phyloP scores from a whole-genome alignment of 441 rosid species.

The Aleurites moluccanus region DNA sequence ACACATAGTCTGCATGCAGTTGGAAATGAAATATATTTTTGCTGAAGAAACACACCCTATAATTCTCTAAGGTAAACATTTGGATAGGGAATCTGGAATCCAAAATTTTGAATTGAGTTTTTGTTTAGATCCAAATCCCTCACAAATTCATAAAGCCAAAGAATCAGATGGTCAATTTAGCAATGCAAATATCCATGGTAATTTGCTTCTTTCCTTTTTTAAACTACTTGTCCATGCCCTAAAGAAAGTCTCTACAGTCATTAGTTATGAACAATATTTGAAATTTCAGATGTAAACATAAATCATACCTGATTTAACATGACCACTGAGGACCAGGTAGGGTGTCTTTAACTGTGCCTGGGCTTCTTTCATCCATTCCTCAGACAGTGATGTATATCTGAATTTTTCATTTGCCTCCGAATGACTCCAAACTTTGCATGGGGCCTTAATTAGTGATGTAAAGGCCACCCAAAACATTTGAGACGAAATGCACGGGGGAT shows the following conservation, averaged over 20 bases:
- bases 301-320: slow-evolving; percentile 81
- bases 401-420: slow-evolving; percentile 94
- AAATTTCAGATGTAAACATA: neutral
- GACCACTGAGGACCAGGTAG: slow-evolving; percentile 96
- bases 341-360: slow-evolving; percentile 89
- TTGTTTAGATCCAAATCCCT: neutral
- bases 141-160: neutral
- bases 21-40: too few relatives aligned
- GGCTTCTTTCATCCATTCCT: slow-evolving; percentile 94
- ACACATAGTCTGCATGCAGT: too few relatives aligned
- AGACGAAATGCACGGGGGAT: too few relatives aligned
- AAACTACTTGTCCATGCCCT: neutral
- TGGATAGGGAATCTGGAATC: neutral
- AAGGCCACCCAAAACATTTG: too few relatives aligned
- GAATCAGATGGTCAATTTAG: neutral
- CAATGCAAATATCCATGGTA: neutral
- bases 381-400: slow-evolving; percentile 89
- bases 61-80: neutral
- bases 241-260: slow-evolving; percentile 16
- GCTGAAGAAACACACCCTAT: too few relatives aligned
- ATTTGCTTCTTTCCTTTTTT: neutral
- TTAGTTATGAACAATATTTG: neutral
- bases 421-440: too few relatives aligned
- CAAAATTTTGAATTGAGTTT: neutral
- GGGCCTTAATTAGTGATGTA: too few relatives aligned